Evolutionary conservation across 2,329 filamentous ascomycete genomes (phyloP).

Genomic region (Aspergillus pseudonomiae): DNA sequence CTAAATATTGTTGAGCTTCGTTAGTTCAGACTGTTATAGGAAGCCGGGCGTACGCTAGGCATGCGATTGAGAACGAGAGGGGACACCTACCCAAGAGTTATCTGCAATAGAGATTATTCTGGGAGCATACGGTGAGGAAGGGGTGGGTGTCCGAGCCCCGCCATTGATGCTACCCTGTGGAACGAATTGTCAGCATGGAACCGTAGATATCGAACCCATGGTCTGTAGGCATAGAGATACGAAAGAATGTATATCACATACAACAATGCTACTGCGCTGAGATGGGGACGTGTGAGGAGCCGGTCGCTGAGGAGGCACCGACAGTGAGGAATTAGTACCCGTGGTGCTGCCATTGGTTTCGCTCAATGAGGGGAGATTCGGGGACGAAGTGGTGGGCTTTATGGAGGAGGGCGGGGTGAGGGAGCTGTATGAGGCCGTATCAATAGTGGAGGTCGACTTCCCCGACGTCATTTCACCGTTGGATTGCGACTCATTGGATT

Average conservation of each 20-base stretch:
- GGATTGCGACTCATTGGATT: conserved; percentile 44
- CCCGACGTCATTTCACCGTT: conserved; percentile 65
- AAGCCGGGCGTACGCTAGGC: neutral
- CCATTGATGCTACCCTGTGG: conserved; percentile 42
- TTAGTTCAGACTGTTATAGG: conserved; percentile 12
- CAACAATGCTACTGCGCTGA: conserved; percentile 48
- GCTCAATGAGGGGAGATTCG: conserved; percentile 57
- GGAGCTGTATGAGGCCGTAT: conserved; percentile 62
- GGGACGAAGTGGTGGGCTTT: conserved; percentile 66
- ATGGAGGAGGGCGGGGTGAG: conserved; percentile 75
- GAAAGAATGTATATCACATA: conserved; percentile 29
- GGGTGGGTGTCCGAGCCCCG: conserved; percentile 54
- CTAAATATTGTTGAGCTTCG: conserved; percentile 47
- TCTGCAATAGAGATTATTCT: conserved; percentile 77
- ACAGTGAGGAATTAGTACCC: conserved; percentile 31
- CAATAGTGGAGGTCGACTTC: conserved; percentile 64
- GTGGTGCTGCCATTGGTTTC: conserved; percentile 55
- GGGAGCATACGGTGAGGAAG: conserved; percentile 79
- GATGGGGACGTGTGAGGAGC: conserved; percentile 43
- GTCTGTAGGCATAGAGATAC: conserved; percentile 5
- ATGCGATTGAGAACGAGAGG: neutral
- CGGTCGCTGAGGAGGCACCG: conserved; percentile 52
- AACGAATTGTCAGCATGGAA: conserved; percentile 3
- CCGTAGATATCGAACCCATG: neutral
- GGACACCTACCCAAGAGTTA: conserved; percentile 76